phyloP scores from a whole-genome alignment of 345 rosid species.

The Citrus sp. region DNA sequence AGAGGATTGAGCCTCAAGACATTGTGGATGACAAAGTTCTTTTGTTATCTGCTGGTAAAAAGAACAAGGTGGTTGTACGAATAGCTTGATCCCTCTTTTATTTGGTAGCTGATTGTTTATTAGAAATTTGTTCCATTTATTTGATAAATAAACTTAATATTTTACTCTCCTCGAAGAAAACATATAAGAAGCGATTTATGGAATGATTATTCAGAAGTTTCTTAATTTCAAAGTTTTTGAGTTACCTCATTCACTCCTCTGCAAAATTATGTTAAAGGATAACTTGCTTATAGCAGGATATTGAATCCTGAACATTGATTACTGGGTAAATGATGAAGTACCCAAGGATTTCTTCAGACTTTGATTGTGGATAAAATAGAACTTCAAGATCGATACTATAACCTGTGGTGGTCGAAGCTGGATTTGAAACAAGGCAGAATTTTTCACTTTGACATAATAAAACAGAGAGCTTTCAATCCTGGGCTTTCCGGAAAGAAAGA shows the following conservation, averaged over 20 bases:
- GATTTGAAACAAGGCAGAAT: neutral
- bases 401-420: neutral
- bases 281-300: neutral
- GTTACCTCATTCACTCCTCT: neutral
- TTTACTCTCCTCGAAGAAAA: neutral
- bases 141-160: neutral
- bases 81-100: slow-evolving; percentile 43
- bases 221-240: neutral
- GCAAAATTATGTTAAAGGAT: neutral
- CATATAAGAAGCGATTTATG: neutral
- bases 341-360: neutral
- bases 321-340: neutral
- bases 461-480: neutral
- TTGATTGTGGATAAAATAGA: neutral
- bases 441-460: neutral
- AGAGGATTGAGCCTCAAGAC: slow-evolving; percentile 66
- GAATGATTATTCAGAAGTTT: neutral
- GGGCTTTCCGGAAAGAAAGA: neutral
- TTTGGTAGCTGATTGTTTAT: neutral
- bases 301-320: neutral
- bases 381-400: neutral
- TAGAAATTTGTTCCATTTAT: neutral
- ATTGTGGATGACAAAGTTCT: slow-evolving; percentile 87
- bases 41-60: slow-evolving; percentile 90
- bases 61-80: slow-evolving; percentile 85